Evolutionary conservation across 768 basidiomycete genomes (phyloP).

Genomic region (Termitomyces sp.): DNA sequence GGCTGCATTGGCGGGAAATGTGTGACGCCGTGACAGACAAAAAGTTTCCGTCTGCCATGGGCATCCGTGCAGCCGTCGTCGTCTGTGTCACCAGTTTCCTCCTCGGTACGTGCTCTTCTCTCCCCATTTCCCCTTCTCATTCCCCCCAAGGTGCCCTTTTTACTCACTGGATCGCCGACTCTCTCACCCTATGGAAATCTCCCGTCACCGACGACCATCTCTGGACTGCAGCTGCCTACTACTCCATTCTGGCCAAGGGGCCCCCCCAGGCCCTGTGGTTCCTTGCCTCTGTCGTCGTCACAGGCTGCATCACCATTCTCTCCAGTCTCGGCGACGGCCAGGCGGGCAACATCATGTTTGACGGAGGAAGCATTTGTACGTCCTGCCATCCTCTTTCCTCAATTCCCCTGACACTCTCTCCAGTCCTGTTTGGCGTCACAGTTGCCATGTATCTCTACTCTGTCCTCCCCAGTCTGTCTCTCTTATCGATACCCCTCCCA

Average conservation of each 20-base stretch:
- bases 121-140: neutral
- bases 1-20: constrained; percentile 11
- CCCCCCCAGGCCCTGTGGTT: constrained; percentile 52
- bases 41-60: constrained; percentile 34
- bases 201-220: constrained; percentile 81
- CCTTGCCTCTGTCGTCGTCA: constrained; percentile 45
- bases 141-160: constrained; percentile 53
- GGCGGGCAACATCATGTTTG: constrained; percentile 87
- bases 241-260: constrained; percentile 67
- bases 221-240: constrained; percentile 80
- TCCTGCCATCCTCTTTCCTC: constrained; percentile 3
- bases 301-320: constrained; percentile 64
- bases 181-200: constrained; percentile 83
- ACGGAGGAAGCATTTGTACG: constrained; percentile 84
- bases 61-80: constrained; percentile 67
- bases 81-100: constrained; percentile 77
- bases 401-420: neutral
- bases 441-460: constrained; percentile 66
- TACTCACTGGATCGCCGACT: constrained; percentile 93
- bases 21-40: constrained; percentile 12
- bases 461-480: constrained; percentile 70
- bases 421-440: constrained; percentile 75
- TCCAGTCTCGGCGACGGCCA: constrained; percentile 74
- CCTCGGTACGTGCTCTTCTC: constrained; percentile 44
- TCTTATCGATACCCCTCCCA: neutral